phyloP scores from a whole-genome alignment of 2,329 filamentous ascomycete species.

The Trichoderma arundinaceum region DNA sequence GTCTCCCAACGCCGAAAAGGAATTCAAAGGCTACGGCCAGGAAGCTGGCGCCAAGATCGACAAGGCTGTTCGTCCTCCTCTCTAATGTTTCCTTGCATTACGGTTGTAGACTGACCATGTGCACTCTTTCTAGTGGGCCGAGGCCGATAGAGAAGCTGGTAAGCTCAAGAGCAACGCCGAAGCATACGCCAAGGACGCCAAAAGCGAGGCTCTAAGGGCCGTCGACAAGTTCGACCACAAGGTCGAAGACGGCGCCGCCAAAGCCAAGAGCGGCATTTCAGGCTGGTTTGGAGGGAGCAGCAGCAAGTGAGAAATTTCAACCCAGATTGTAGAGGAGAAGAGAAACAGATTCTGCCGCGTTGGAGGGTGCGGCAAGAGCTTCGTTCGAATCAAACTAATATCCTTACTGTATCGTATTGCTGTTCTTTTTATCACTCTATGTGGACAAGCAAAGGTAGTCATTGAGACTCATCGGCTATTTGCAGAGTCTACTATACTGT shows the following conservation, averaged over 20 bases:
- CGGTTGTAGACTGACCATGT: background rate
- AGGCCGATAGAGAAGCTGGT: constrained; percentile 66
- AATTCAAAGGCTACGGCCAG: constrained; percentile 56
- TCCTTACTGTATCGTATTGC: background rate
- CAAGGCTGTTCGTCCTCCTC: constrained; percentile 62
- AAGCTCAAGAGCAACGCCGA: constrained; percentile 67
- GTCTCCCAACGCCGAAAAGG: constrained; percentile 67
- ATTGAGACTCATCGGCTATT: background rate
- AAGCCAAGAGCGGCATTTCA: constrained; percentile 83
- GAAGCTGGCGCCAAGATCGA: constrained; percentile 70
- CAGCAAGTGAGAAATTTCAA: constrained; percentile 41
- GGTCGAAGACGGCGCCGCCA: constrained; percentile 75
- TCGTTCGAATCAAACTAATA: background rate
- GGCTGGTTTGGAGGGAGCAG: constrained; percentile 82
- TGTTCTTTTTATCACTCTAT: background rate
- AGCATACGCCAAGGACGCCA: constrained; percentile 65
- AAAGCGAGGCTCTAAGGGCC: constrained; percentile 70
- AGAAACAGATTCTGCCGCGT: background rate
- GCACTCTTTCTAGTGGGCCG: constrained; percentile 46
- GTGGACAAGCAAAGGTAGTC: background rate
- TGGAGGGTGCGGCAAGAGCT: background rate
- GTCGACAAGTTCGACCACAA: constrained; percentile 84
- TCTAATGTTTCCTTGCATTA: background rate
- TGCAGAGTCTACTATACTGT: background rate
- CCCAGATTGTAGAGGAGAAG: background rate